Conservation (phyloP, 345 rosid species). For the Aegle marmelos region DNA sequence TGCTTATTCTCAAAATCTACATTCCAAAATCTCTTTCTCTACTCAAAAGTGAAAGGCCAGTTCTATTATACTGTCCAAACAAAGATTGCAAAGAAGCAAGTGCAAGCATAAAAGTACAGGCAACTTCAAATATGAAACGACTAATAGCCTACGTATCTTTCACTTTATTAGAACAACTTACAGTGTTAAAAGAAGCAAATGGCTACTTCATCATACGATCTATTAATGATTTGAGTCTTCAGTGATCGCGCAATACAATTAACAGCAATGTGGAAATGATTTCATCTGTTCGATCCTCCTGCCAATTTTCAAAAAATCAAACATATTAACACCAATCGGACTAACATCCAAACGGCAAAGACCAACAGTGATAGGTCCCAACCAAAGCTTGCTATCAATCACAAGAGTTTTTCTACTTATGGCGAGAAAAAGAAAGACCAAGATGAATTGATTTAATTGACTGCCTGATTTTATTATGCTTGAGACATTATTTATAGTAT, state of each 20-base stretch:
- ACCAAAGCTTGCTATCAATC: too few species aligned
- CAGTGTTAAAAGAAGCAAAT: conserved; percentile 93
- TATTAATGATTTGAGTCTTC: conserved; percentile 77
- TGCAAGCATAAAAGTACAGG: neutral
- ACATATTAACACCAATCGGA: neutral
- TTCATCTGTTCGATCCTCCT: conserved; percentile 63
- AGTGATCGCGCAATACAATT: conserved; percentile 69
- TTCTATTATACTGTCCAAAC: neutral
- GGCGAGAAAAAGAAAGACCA: too few species aligned
- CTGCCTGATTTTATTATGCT: too few species aligned
- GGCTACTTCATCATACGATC: conserved; percentile 81
- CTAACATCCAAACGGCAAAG: neutral
- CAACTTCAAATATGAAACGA: neutral
- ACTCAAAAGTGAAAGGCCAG: neutral
- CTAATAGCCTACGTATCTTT: neutral
- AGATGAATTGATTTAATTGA: too few species aligned
- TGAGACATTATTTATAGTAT: too few species aligned
- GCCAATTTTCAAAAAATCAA: conserved; percentile 16
- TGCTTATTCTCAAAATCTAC: neutral
- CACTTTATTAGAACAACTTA: conserved; percentile 28
- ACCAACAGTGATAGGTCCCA: too few species aligned
- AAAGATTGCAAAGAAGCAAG: neutral
- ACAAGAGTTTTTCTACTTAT: too few species aligned
- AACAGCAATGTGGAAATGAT: conserved; percentile 68
- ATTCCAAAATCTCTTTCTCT: neutral